Evolutionary conservation across 805 yeast genomes (phyloP), one percentile per base, ranked within the genome.

Genomic region (Helenozyma rhizophorensis): DNA sequence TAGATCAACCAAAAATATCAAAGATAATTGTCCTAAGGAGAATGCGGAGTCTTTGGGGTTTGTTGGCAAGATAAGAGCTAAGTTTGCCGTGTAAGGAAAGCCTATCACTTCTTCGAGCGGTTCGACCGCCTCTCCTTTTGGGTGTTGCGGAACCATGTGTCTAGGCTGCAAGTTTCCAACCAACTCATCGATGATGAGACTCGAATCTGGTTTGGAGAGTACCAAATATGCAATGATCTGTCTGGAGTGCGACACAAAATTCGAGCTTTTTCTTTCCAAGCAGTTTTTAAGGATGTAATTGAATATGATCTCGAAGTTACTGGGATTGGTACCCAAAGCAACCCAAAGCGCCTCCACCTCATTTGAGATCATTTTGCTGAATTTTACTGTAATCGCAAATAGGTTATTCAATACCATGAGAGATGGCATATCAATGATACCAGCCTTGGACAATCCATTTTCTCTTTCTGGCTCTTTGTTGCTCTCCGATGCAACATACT

Each of bases 301-400:
- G 50, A 86, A 59, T 14, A 87, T 83, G 2, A 76, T 78, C 27
- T 78, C 78, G 14, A 81, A 80, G 48, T 90, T 88, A n/a, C 64
- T 69, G 19, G 74, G 70, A 18, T 75, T 71, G n/a, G 74, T 71
- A 1, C 94, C 96, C n/a, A 93, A 64, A 0, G 97, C 90, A 4
- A 85, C 87, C 99, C 99, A 93, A 14, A 93, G 58, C 0, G 95
- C 95, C 54, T 89, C 97, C 9, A 93, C 86, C 47, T 88, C 97
- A 47, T 82, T 83, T 27, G 86, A 85, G 45, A 86, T 77, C 10
- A 69, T 66, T 28, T 81, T 80, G 32, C 89, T 77, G 46, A 81
- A 84, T 37, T 77, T 77, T 23, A 87, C 77, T 0, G 97, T 87
- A 24, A 93, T 81, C 45, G 86, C 97, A 54, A 89, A 77, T 34